Base-by-base conservation (phyloP, 148 eudicot species). In the Rhododendron ferrugineum region DNA sequence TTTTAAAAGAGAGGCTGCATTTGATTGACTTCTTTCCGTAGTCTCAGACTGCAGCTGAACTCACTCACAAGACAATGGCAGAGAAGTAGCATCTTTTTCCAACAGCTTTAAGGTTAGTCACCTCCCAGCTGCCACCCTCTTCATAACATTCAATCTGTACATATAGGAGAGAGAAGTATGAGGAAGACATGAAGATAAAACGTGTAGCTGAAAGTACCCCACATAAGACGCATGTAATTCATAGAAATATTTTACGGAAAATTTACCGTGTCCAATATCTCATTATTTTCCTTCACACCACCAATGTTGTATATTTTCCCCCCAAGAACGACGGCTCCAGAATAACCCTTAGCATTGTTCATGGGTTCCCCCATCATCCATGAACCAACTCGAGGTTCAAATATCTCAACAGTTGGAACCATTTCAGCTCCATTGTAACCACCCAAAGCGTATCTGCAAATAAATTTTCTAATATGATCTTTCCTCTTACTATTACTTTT, bases 361-460 rank as follows among this genome's bases (percentile, higher is more conserved):
- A 95, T 89, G 1, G 97, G 84, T 79, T 94, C 89, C 26, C 79
- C 92, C 87, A 84, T 73, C 89, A 81, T 87, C 98, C 98, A 95
- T 15, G 89, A 86, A 77, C 90, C 91, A 85, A 86, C 77, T 23
- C 98, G 98, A 76, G 95, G 92, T 79, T 94, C 95, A 73, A 86
- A 90, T 46, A 90, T 83, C 88, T 95, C 98, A 40, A 94, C 89
- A 8, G 88, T 90, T 42, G 97, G 85, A 18, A 90, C 90, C 93
- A 94, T 93, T 47, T 68, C 76, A 10, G 32, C 50, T 75, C 94
- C 94, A 86, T 95, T 91, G 81, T 77, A 90, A 23, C 98, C 98
- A 79, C 98, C 98, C 60, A 95, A 80, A 49, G 94, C 94, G 80
- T 91, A 94, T 88, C 98, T 95, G 88, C 80, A 56, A 93, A 58